Percentiles rank a stretch among this genome's conserved stretches.
These are phyloP conservation scores for Ganoderma lucidum DNA, from an alignment of 1,284 basidiomycete species.

Conservation along the genomic window DNA sequence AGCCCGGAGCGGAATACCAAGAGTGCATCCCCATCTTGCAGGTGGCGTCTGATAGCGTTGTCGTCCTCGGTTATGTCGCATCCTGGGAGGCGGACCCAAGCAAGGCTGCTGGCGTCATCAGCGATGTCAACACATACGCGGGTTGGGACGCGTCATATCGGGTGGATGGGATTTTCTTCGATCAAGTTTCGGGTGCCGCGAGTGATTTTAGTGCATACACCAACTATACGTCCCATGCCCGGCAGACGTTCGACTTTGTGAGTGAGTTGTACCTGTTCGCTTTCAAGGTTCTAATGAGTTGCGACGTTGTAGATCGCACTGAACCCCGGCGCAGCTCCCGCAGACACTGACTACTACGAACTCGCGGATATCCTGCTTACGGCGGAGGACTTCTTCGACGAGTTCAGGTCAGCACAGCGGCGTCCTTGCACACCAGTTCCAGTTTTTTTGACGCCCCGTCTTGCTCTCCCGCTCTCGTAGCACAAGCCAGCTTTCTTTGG, in stretches of 20 bases:
- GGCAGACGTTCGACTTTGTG: constrained; percentile 27
- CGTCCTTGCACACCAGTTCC: not conserved
- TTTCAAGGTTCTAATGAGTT: not conserved
- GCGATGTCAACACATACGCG: constrained; percentile 46
- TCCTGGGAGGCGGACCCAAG: constrained; percentile 37
- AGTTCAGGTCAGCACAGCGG: constrained; percentile 33
- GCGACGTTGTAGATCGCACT: constrained; percentile 28
- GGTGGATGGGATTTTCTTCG: constrained; percentile 49
- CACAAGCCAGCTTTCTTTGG: constrained; percentile 31
- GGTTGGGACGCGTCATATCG: constrained; percentile 42
- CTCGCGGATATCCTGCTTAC: constrained; percentile 38
- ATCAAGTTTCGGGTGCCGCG: constrained; percentile 38
- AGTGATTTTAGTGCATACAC: constrained; percentile 30
- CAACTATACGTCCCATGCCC: constrained; percentile 26
- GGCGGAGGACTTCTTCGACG: constrained; percentile 34
- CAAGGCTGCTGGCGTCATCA: constrained; percentile 32
- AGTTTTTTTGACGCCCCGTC: not conserved
- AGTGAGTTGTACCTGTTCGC: not conserved
- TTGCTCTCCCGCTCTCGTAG: constrained; percentile 9
- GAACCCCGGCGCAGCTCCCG: constrained; percentile 35
- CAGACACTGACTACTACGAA: constrained; percentile 29
- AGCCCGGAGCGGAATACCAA: constrained; percentile 44
- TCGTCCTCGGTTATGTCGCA: constrained; percentile 46
- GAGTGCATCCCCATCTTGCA: constrained; percentile 38
- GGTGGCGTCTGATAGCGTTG: constrained; percentile 40